These are phyloP conservation scores for Phylloporus sp. DNA, from an alignment of 768 basidiomycete genomes.

Conservation along the genomic window DNA sequence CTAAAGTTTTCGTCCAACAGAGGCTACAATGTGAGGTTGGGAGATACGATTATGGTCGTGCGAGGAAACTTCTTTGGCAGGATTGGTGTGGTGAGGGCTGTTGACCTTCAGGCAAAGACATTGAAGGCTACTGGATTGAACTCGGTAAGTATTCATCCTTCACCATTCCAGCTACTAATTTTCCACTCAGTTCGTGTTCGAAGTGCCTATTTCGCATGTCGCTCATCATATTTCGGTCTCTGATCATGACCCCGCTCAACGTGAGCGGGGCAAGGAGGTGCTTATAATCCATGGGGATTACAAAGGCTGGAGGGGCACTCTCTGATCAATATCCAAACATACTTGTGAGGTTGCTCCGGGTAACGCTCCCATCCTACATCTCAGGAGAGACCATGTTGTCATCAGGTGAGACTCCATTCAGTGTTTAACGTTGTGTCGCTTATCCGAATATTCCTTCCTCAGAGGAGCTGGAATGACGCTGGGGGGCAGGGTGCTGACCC, in stretches of 20 bases:
- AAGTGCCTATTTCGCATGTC: not conserved
- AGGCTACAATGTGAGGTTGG: not conserved
- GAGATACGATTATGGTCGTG: slow-evolving; percentile 1
- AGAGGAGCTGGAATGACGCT: not conserved
- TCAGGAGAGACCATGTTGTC: not conserved
- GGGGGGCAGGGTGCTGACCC: not conserved
- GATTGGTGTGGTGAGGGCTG: not conserved
- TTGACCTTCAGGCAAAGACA: not conserved
- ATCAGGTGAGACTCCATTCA: not conserved
- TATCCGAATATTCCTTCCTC: not conserved
- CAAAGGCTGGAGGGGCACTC: slow-evolving; percentile 3
- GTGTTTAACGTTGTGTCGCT: not conserved
- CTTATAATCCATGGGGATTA: not conserved
- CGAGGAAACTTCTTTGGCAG: not conserved
- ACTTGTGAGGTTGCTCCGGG: not conserved
- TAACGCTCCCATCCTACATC: no score
- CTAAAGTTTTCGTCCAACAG: not conserved
- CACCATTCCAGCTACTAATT: not conserved
- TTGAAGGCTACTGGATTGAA: not conserved
- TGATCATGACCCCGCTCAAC: not conserved
- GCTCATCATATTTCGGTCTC: not conserved
- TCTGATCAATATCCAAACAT: not conserved
- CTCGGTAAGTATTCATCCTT: not conserved
- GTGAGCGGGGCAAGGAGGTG: not conserved
- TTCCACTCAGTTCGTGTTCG: not conserved